Conservation (phyloP, 345 rosid genomes). For the Rhodomyrtus tomentosa region DNA sequence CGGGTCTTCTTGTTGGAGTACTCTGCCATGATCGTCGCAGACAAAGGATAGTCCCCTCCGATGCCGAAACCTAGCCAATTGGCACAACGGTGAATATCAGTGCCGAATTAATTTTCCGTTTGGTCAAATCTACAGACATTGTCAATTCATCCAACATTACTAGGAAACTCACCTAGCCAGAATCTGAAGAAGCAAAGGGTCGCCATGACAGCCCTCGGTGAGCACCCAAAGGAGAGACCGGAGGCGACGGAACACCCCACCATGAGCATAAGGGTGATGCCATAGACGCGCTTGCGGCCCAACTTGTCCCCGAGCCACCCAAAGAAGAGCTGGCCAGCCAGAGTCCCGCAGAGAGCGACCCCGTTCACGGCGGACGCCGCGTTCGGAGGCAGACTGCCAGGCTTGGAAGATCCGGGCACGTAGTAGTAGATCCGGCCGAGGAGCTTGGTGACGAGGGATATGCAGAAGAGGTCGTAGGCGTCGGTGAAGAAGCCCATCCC, state of each 20-base stretch:
- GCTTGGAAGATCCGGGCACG: background rate
- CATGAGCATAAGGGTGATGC: slow-evolving; percentile 7
- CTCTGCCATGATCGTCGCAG: slow-evolving; percentile 7
- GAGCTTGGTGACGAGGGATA: slow-evolving; percentile 3
- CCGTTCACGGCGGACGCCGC: background rate
- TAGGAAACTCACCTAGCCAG: background rate
- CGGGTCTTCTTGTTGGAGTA: slow-evolving; percentile 11
- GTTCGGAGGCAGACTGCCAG: background rate
- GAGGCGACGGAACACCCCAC: background rate
- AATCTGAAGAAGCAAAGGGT: slow-evolving; percentile 10
- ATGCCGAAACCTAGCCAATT: background rate
- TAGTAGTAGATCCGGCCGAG: slow-evolving; percentile 5
- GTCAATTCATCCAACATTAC: background rate
- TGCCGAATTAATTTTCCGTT: too few species aligned
- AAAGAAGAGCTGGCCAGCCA: slow-evolving; percentile 5
- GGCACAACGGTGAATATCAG: background rate
- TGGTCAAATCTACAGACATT: too few species aligned
- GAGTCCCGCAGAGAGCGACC: slow-evolving; percentile 3
- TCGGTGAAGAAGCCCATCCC: slow-evolving; percentile 11
- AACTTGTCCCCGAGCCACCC: slow-evolving; percentile 8
- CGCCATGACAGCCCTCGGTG: background rate
- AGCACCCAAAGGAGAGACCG: background rate
- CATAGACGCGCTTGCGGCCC: slow-evolving; percentile 2
- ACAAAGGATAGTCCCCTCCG: slow-evolving; percentile 7
- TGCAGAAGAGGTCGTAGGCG: slow-evolving; percentile 5